phyloP scores from a whole-genome alignment of 2,329 filamentous ascomycete species.

The Aurifilum marmelostoma region DNA sequence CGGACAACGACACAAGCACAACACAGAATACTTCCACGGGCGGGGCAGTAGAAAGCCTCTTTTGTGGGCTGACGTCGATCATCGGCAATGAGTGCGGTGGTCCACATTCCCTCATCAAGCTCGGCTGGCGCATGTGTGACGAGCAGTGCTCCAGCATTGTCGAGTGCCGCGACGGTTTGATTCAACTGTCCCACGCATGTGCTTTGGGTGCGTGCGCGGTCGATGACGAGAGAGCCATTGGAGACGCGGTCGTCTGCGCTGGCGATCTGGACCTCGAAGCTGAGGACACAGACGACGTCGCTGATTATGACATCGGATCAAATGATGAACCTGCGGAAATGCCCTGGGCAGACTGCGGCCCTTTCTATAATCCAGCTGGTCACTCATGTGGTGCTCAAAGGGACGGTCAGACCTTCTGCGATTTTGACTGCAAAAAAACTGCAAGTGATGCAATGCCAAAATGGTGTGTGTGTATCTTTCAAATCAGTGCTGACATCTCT shows the following conservation, averaged over 20 bases:
- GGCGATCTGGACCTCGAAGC: not conserved
- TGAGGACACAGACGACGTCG: not conserved
- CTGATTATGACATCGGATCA: not conserved
- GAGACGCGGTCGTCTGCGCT: not conserved
- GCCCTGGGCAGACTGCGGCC: not conserved
- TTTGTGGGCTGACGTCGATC: not conserved
- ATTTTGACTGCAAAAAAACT: not conserved
- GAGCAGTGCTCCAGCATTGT: not conserved
- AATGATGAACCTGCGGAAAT: not conserved
- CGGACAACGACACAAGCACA: not conserved
- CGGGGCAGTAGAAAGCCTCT: not conserved
- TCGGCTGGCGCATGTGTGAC: not conserved
- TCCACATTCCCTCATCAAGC: not conserved
- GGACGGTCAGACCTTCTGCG: slow-evolving; percentile 2
- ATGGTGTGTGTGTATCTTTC: not conserved
- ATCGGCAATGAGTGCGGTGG: not conserved
- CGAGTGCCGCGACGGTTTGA: not conserved
- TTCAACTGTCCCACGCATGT: not conserved
- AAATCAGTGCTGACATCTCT: not conserved
- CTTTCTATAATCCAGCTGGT: not conserved
- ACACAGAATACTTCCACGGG: not conserved
- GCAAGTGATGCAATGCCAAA: not conserved
- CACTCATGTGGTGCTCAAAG: not conserved
- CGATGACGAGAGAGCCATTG: not conserved
- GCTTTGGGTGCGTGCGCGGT: not conserved